Conservation (phyloP, 2,329 filamentous ascomycete genomes). For the Stachybotrys chartarum region DNA sequence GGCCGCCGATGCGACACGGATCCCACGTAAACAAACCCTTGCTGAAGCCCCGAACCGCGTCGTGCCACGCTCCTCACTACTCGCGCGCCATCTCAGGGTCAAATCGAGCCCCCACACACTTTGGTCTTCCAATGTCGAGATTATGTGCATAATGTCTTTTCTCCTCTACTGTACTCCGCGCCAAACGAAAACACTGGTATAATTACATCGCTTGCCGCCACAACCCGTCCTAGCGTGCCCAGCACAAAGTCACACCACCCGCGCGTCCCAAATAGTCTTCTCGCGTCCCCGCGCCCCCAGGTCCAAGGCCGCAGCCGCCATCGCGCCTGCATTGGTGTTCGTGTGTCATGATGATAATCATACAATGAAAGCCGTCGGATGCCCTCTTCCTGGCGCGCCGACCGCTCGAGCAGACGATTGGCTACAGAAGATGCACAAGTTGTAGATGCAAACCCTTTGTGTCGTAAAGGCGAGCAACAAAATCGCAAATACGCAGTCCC, state of each 20-base stretch:
- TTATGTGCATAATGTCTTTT: not conserved
- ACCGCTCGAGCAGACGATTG: not conserved
- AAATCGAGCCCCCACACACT: not conserved
- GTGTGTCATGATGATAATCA: not conserved
- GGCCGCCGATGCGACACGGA: not conserved
- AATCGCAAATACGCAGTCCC: not conserved
- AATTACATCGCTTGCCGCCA: slow-evolving; percentile 3
- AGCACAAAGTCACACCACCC: not conserved
- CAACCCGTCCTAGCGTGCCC: slow-evolving; percentile 9
- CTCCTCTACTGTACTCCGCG: not conserved
- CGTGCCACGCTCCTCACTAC: not conserved
- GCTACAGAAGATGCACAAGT: not conserved
- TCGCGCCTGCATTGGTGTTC: not conserved
- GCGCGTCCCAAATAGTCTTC: not conserved
- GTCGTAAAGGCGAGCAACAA: not conserved
- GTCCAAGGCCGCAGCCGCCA: not conserved
- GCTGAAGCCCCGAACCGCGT: not conserved
- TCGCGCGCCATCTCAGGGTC: not conserved
- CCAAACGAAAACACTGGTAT: not conserved
- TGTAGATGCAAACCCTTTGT: not conserved
- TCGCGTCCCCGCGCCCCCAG: not conserved
- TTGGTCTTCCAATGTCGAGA: not conserved
- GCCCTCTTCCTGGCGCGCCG: not conserved
- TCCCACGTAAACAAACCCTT: not conserved
- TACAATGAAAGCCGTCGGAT: not conserved